Percentiles rank a stretch among this genome's conserved stretches.
phyloP scores from a whole-genome alignment of 805 yeast species.

The Ogataea nitratoaversa region DNA sequence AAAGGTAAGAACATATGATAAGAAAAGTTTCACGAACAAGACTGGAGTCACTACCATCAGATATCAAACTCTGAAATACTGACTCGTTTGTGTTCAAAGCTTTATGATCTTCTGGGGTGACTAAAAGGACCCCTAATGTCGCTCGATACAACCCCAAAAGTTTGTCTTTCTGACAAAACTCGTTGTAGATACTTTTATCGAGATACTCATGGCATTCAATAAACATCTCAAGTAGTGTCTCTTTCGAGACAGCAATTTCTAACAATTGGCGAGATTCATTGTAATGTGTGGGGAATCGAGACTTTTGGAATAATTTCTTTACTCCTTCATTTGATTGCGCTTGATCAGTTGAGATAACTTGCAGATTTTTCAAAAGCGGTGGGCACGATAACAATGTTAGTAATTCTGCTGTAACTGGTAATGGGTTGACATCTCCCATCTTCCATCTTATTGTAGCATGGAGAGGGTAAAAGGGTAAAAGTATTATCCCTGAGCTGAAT shows the following conservation, averaged over 20 bases:
- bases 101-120: slow-evolving; percentile 28
- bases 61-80: neutral
- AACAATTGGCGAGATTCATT: slow-evolving; percentile 5
- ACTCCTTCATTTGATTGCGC: slow-evolving; percentile 18
- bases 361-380: slow-evolving; percentile 19
- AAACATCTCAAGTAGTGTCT: slow-evolving; percentile 13
- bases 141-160: slow-evolving; percentile 7
- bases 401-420: neutral
- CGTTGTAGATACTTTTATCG: neutral
- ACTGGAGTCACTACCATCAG: neutral
- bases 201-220: slow-evolving; percentile 15
- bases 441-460: too few species aligned
- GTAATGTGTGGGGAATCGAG: slow-evolving; percentile 20
- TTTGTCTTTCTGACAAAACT: neutral
- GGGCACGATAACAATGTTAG: neutral
- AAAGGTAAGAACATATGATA: slow-evolving; percentile 15
- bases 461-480: too few species aligned
- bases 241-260: slow-evolving; percentile 16
- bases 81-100: slow-evolving; percentile 14
- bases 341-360: slow-evolving; percentile 27
- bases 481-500: too few species aligned
- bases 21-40: slow-evolving; percentile 1
- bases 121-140: slow-evolving; percentile 23
- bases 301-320: slow-evolving; percentile 24
- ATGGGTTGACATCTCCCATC: neutral